Conservation (phyloP, 305 asterid genomes). For the Solanum hybrid region DNA sequence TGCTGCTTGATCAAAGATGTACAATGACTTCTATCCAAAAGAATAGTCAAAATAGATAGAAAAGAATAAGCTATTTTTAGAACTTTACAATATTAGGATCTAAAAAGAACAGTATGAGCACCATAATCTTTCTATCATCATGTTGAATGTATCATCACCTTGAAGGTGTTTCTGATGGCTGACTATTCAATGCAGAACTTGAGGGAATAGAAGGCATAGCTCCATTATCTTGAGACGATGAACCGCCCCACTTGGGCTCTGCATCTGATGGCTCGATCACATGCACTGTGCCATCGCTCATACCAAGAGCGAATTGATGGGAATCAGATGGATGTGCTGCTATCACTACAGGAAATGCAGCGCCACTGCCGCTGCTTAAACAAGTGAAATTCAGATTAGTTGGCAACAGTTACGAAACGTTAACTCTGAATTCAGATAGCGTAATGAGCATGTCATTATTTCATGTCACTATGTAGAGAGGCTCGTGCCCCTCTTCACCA, state of each 20-base stretch:
- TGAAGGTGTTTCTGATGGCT: conserved; percentile 86
- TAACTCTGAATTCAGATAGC: background rate
- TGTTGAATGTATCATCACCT: conserved; percentile 35
- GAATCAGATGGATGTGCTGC: conserved; percentile 88
- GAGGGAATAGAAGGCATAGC: conserved; percentile 57
- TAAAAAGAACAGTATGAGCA: background rate
- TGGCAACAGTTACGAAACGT: background rate
- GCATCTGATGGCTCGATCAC: conserved; percentile 81
- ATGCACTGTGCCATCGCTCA: conserved; percentile 80
- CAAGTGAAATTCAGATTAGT: background rate
- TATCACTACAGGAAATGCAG: conserved; percentile 55
- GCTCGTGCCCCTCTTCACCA: background rate
- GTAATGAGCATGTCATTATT: background rate
- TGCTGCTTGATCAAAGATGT: conserved; percentile 4
- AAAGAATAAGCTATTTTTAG: background rate
- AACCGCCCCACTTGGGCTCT: conserved; percentile 78
- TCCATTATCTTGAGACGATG: conserved; percentile 60
- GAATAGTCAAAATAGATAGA: conserved; percentile 2
- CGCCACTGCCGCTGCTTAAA: conserved; percentile 29
- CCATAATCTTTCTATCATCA: background rate
- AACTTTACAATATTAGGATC: conserved; percentile 8
- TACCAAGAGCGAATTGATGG: conserved; percentile 79
- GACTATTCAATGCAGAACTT: conserved; percentile 73
- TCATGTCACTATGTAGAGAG: background rate
- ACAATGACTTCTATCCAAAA: conserved; percentile 8